These are phyloP conservation scores for Leishmania mexicana DNA, from an alignment of 208 protist genomes.

Conservation along the genomic window DNA sequence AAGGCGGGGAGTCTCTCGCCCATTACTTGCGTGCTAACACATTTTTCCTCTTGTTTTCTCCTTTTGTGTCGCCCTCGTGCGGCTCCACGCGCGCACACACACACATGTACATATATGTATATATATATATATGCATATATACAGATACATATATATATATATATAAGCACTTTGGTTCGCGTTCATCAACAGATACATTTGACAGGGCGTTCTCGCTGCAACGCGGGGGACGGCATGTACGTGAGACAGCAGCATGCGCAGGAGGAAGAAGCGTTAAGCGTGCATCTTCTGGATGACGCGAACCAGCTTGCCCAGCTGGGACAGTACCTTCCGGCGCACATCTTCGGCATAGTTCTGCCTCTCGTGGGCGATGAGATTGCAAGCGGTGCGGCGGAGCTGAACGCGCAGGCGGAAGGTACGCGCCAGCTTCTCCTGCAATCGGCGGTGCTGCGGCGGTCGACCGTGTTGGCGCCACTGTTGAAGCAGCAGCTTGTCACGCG, in stretches of 20 bases:
- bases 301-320: slow-evolving; percentile 17
- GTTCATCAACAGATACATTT: not conserved
- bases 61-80: not conserved
- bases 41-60: not conserved
- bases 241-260: not conserved
- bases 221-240: not conserved
- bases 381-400: slow-evolving; percentile 15
- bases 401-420: slow-evolving; percentile 29
- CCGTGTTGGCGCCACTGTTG: slow-evolving; percentile 21
- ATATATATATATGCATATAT: no score
- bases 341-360: slow-evolving; percentile 20
- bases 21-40: not conserved
- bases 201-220: not conserved
- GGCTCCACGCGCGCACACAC: not conserved
- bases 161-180: not conserved
- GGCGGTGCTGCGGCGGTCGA: slow-evolving; percentile 25
- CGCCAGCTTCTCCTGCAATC: slow-evolving; percentile 30
- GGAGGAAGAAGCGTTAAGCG: not conserved
- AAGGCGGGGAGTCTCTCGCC: not conserved
- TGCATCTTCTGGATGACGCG: not conserved
- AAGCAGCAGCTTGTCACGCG: slow-evolving; percentile 33
- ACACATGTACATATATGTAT: not conserved
- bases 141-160: no score
- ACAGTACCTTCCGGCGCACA: slow-evolving; percentile 10
- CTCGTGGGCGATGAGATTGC: slow-evolving; percentile 22